A percentile compares a stretch with the other conserved stretches of the same genome.
Evolutionary conservation across 352 stramenopile genomes (phyloP).

Genomic region (Pythium folliculosum): DNA sequence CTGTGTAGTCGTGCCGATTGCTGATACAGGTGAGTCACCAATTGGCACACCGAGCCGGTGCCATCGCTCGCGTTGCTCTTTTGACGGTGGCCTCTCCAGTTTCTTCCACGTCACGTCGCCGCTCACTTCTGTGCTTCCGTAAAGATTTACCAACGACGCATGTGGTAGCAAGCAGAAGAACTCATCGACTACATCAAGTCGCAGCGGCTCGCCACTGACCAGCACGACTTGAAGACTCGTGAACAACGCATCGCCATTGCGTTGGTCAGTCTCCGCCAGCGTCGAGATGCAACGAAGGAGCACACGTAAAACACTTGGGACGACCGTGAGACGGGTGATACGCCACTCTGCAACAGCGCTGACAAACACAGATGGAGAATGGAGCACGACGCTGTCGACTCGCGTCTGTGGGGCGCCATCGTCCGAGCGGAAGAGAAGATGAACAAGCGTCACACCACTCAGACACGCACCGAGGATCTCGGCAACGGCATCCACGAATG

Average conservation of each 20-base stretch:
- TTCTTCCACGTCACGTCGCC: conserved; percentile 56
- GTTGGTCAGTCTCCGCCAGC: conserved; percentile 1
- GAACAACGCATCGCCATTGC: neutral
- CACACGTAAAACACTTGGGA: conserved; percentile 54
- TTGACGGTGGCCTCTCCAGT: conserved; percentile 30
- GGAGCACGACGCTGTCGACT: conserved; percentile 41
- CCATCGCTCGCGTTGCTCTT: conserved; percentile 31
- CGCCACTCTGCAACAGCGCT: conserved; percentile 17
- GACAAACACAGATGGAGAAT: conserved; percentile 36
- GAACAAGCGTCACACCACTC: conserved; percentile 41
- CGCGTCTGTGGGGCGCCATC: neutral
- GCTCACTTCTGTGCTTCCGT: conserved; percentile 67
- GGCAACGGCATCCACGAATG: conserved; percentile 49
- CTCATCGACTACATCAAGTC: conserved; percentile 30
- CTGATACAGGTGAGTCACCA: conserved; percentile 21
- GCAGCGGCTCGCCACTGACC: conserved; percentile 55
- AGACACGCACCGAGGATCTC: conserved; percentile 57
- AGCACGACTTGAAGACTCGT: conserved; percentile 41
- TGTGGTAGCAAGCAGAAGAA: conserved; percentile 30
- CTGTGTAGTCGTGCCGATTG: conserved; percentile 32
- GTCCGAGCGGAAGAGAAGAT: conserved; percentile 25
- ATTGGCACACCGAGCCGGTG: conserved; percentile 46
- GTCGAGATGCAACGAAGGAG: conserved; percentile 27
- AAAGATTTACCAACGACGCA: conserved; percentile 54
- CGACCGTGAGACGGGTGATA: conserved; percentile 47